Evolutionary conservation across 345 rosid species (phyloP), one percentile per base, ranked within the genome.

Genomic region (Brassica cretica): DNA sequence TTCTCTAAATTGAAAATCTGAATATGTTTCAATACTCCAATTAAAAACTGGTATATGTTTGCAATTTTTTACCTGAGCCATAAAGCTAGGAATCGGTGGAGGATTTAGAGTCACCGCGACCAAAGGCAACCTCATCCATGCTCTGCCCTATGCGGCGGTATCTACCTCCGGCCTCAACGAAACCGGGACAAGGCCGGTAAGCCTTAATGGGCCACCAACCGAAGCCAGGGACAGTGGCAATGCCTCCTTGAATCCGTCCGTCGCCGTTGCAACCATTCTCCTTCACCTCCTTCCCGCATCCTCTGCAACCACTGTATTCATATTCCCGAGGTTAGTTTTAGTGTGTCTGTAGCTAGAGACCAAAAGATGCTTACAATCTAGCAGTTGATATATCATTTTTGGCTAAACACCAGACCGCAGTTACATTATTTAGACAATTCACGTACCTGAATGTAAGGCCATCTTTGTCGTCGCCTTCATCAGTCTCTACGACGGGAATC

Each of bases 201-300:
- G 97, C 99, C 90, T 93, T 95, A 75, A 91, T 91, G 2, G 98
- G 99, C 96, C 97, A 93, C 99, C 99, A 95, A 19, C 99, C 97
- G 46, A 95, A 95, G 25, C 99, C 99, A 0, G 97, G 96, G 51
- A 93, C 89, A 0, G 92, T 90, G 15, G 97, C 97, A 14, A 95
- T 95, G 74, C 99, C 98, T 37, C 98, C 99, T 88, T 95, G 99
- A 76, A 95, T 93, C 81, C 97, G 85, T 11, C 97, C 98, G 41
- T 94, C 90, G 15, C 98, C 97, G 58, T 88, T 92, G 87, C 97
- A 94, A 58, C 98, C 97, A 64, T 75, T 89, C 85, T 93, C 98
- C 44, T 86, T 64, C 75, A 90, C 92, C 73, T 83, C 93, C 67
- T 78, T 90, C 6, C 99, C 99, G 73, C 99, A 92, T 2, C 85